These are phyloP conservation scores for Neurospora sp. DNA, from an alignment of 2,329 filamentous ascomycete genomes.

Conservation along the genomic window DNA sequence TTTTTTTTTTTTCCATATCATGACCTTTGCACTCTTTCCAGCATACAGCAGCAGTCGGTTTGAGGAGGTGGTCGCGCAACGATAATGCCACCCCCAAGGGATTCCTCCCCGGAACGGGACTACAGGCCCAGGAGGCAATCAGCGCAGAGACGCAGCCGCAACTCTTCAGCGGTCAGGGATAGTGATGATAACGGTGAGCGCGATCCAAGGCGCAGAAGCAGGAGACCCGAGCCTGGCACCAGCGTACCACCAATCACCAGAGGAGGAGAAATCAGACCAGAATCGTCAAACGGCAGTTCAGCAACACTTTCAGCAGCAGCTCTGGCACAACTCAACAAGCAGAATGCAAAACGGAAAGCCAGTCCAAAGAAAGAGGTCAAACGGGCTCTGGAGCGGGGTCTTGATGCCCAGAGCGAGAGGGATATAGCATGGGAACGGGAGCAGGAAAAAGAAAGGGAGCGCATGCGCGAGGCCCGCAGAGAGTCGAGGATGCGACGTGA, in stretches of 20 bases:
- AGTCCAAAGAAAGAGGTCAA: not conserved
- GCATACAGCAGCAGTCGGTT: not conserved
- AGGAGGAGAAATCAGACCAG: not conserved
- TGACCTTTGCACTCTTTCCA: not conserved
- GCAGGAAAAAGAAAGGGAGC: slow-evolving; percentile 4
- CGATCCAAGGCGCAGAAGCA: not conserved
- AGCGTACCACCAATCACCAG: not conserved
- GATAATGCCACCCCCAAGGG: not conserved
- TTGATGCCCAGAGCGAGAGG: not conserved
- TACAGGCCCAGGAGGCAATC: not conserved
- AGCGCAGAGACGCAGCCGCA: not conserved
- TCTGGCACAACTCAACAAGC: slow-evolving; percentile 10
- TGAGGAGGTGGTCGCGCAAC: not conserved
- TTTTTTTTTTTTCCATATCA: not conserved
- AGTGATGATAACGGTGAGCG: not conserved
- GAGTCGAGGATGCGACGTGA: slow-evolving; percentile 3
- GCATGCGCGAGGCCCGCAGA: not conserved
- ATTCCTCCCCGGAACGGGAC: not conserved
- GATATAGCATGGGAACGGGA: slow-evolving; percentile 6
- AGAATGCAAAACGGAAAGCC: slow-evolving; percentile 2
- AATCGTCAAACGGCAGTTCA: not conserved
- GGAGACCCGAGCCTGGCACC: not conserved
- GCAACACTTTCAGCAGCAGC: slow-evolving; percentile 9
- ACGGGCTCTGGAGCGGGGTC: not conserved
- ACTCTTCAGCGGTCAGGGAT: not conserved